Conservation (phyloP, 352 stramenopile genomes). For the Phytophthora capsici region DNA sequence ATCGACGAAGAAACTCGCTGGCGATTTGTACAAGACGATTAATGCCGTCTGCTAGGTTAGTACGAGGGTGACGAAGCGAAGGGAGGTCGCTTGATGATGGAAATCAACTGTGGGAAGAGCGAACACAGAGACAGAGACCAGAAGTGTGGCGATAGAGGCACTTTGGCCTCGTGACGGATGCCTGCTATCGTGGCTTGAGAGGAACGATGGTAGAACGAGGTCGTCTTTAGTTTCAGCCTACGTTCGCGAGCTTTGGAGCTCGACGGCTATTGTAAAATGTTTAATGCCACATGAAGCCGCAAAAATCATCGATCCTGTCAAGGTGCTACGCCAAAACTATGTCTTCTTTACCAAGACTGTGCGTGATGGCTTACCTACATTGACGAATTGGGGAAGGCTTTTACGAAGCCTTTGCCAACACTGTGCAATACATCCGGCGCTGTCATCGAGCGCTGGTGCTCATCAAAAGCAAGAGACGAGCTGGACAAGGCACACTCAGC, state of each 20-base stretch:
- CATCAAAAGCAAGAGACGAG: slow-evolving; percentile 66
- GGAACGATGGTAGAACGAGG: slow-evolving; percentile 24
- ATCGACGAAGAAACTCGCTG: slow-evolving; percentile 77
- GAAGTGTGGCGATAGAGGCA: not conserved
- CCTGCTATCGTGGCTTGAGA: slow-evolving; percentile 25
- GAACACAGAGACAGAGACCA: slow-evolving; percentile 23
- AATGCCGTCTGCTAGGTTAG: slow-evolving; percentile 54
- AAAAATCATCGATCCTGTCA: slow-evolving; percentile 18
- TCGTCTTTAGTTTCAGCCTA: slow-evolving; percentile 32
- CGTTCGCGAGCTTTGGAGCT: slow-evolving; percentile 29
- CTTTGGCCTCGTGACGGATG: slow-evolving; percentile 25
- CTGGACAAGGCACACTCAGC: slow-evolving; percentile 32
- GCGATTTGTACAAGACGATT: slow-evolving; percentile 70
- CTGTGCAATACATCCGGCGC: slow-evolving; percentile 81
- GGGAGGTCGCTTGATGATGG: slow-evolving; percentile 11
- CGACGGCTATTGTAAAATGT: slow-evolving; percentile 41
- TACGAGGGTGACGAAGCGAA: slow-evolving; percentile 8
- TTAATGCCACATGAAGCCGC: slow-evolving; percentile 34
- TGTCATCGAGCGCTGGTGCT: slow-evolving; percentile 82
- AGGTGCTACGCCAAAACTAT: not conserved
- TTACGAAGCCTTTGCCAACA: slow-evolving; percentile 65
- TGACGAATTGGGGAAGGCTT: slow-evolving; percentile 45
- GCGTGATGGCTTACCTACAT: slow-evolving; percentile 15
- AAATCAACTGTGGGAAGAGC: slow-evolving; percentile 25
- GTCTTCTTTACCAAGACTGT: too few relatives aligned